Conservation (phyloP, 1,284 basidiomycete species). For the Pascua guehoae region DNA sequence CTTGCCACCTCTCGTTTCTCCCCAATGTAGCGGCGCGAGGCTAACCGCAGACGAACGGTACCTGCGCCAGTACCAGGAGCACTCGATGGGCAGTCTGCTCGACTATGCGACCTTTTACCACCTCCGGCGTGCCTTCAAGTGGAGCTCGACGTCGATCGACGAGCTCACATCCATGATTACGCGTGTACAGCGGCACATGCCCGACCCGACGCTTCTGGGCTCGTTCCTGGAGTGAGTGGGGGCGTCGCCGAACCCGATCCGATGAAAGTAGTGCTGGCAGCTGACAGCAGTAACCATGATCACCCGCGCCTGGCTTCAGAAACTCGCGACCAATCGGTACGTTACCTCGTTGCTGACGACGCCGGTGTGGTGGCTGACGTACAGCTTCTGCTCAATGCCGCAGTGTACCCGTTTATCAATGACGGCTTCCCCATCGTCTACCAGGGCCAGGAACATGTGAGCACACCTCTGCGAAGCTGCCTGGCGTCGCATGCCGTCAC, state of each 20-base stretch:
- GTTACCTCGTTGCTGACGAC: slow-evolving; percentile 8
- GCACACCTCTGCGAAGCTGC: slow-evolving; percentile 1
- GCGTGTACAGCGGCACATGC: slow-evolving; percentile 33
- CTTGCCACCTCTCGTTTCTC: too few species aligned
- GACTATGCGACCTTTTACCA: slow-evolving; percentile 59
- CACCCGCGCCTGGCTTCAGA: slow-evolving; percentile 46
- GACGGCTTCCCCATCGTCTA: slow-evolving; percentile 60
- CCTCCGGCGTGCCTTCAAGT: slow-evolving; percentile 44
- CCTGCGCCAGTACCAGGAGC: slow-evolving; percentile 43
- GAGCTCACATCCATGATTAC: slow-evolving; percentile 41
- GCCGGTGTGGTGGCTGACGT: slow-evolving; percentile 31
- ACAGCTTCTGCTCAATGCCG: slow-evolving; percentile 51
- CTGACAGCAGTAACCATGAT: slow-evolving; percentile 48
- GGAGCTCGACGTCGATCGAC: slow-evolving; percentile 19
- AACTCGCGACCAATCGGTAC: slow-evolving; percentile 34
- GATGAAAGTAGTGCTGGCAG: not conserved
- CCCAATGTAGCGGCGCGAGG: not conserved
- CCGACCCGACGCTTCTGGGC: slow-evolving; percentile 48
- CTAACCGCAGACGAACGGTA: slow-evolving; percentile 39
- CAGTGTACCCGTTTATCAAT: slow-evolving; percentile 50
- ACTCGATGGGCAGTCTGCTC: slow-evolving; percentile 55
- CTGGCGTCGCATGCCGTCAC: too few species aligned
- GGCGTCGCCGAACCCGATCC: too few species aligned
- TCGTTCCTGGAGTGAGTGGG: slow-evolving; percentile 50
- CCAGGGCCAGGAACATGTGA: slow-evolving; percentile 56